phyloP scores from a whole-genome alignment of 2,329 filamentous ascomycete species.

The Fusarium austroafricanum region DNA sequence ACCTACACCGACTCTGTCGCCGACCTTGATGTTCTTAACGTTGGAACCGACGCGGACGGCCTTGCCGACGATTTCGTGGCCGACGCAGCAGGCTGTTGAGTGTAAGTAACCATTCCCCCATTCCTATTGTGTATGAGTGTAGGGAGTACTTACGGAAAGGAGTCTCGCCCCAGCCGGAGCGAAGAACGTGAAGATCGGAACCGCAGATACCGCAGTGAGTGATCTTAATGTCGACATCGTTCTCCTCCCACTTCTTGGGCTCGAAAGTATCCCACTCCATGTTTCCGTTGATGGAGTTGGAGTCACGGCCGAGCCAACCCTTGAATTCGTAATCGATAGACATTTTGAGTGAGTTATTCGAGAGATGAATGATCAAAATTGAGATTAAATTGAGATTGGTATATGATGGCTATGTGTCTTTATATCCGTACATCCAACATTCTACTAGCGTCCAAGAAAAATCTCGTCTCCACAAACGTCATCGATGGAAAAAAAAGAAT shows the following conservation, averaged over 20 bases:
- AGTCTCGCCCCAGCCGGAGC: slow-evolving; percentile 61
- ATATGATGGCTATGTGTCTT: slow-evolving; percentile 9
- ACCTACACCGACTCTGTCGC: slow-evolving; percentile 73
- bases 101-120: slow-evolving; percentile 27
- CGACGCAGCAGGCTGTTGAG: slow-evolving; percentile 62
- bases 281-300: slow-evolving; percentile 58
- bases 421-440: not conserved
- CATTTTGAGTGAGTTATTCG: slow-evolving; percentile 38
- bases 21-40: slow-evolving; percentile 63
- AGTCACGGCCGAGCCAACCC: slow-evolving; percentile 61
- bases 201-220: slow-evolving; percentile 74
- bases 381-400: not conserved
- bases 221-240: slow-evolving; percentile 72
- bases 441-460: slow-evolving; percentile 10
- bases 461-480: slow-evolving; percentile 28
- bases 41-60: slow-evolving; percentile 64
- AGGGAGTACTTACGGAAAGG: slow-evolving; percentile 52
- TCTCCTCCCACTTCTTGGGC: slow-evolving; percentile 72
- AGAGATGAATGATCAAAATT: no score
- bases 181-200: slow-evolving; percentile 67
- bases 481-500: slow-evolving; percentile 20
- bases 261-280: slow-evolving; percentile 66
- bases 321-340: slow-evolving; percentile 60
- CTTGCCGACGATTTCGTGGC: slow-evolving; percentile 73
- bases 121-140: no score